Base-by-base conservation (phyloP, 2,329 filamentous ascomycete species). In the Periglandula ipomoeae region DNA sequence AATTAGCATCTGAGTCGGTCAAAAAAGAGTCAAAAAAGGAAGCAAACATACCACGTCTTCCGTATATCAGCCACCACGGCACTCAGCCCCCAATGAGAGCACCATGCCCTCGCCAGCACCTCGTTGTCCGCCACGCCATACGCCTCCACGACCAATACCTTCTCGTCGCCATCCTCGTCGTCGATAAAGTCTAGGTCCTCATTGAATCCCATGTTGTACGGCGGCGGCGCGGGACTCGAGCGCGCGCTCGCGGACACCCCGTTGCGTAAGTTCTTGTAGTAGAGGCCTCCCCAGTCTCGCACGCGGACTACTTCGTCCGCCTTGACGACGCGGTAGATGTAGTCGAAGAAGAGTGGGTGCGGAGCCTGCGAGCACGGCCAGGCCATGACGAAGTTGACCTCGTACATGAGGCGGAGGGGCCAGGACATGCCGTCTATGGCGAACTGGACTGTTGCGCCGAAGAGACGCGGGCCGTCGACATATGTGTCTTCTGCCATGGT, bases 61-160 rank as follows among this genome's bases (percentile, higher is more conserved):
- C 75, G 70, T 46, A 87, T 63, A 62, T 88, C 82, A 8, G 84
- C 84, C 50, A 88, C 76, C 17, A 89, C 68, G 1, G 85, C 85
- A 59, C 76, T 82, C 57, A 87, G 65, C 2, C 85, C 85, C 78
- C 84, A 87, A 58, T 87, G 82, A 48, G 83, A 78, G 61, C 85
- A 89, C 85, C 85, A 89, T 6, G 85, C 84, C 53, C 85, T 71
- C 1, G 82, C 85, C 57, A 89, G 74, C 4, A 88, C 85, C 64
- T 89, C 85, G 55, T 89, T 88, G 63, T 89, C 85, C 44, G 72
- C 71, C 20, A 85, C 83, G 1, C 85, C 85, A 61, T 86, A 82
- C 0, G 84, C 82, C 65, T 89, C 83, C 13, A 89, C 74, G 4
- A 84, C 81, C 8, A 89, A 69, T 3, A 89, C 84, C 56, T 78